Percentiles rank a stretch among this genome's conserved stretches.
Evolutionary conservation across 2,329 filamentous ascomycete genomes (phyloP).

Genomic region (Penicillium hesseltinei): DNA sequence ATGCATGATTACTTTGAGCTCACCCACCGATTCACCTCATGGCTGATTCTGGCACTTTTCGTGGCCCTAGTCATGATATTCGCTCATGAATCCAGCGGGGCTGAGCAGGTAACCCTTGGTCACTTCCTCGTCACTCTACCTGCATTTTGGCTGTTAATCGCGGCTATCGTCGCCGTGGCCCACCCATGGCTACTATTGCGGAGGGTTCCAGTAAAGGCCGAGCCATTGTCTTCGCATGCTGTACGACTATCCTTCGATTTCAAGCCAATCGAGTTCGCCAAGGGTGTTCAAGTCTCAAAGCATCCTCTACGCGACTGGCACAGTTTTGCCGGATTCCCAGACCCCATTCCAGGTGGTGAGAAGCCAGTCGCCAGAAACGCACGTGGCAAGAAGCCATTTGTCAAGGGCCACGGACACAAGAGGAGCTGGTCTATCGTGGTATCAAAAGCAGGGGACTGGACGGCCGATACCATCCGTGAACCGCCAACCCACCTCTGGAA

Average conservation of each 20-base stretch:
- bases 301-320: constrained; percentile 71
- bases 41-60: constrained; percentile 63
- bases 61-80: constrained; percentile 62
- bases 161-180: constrained; percentile 63
- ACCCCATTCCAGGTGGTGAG: constrained; percentile 37
- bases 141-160: constrained; percentile 65
- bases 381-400: neutral
- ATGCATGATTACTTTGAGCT: constrained; percentile 69
- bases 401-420: constrained; percentile 5
- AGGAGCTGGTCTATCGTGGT: constrained; percentile 47
- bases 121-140: constrained; percentile 47
- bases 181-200: constrained; percentile 72
- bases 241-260: constrained; percentile 68
- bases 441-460: constrained; percentile 75
- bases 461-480: constrained; percentile 58
- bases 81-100: constrained; percentile 41
- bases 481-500: constrained; percentile 65
- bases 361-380: neutral
- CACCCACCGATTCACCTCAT: constrained; percentile 69
- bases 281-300: constrained; percentile 59
- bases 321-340: constrained; percentile 70
- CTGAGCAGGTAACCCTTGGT: constrained; percentile 37
- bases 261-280: constrained; percentile 56
- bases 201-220: constrained; percentile 62
- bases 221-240: constrained; percentile 69